A percentile compares a stretch with the other conserved stretches of the same genome.
phyloP scores from a whole-genome alignment of 345 rosid genomes.

The Anastatica hierochuntica region DNA sequence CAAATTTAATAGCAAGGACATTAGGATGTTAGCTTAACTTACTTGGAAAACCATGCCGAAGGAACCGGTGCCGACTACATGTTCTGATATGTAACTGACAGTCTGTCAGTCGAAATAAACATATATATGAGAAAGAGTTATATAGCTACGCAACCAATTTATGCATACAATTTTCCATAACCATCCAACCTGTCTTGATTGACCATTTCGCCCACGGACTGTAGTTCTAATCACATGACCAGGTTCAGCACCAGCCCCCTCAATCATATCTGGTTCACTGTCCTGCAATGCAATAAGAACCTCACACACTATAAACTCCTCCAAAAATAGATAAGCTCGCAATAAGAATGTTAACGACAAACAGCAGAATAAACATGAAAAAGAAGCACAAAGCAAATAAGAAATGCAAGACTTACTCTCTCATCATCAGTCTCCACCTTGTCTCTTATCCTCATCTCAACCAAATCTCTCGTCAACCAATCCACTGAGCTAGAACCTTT shows the following conservation, averaged over 20 bases:
- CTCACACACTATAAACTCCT: neutral
- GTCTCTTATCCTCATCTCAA: constrained; percentile 84
- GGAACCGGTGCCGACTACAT: constrained; percentile 92
- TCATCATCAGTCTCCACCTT: constrained; percentile 75
- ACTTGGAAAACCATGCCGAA: constrained; percentile 90
- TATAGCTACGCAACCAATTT: neutral
- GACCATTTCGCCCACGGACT: constrained; percentile 83
- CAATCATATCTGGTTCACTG: constrained; percentile 81
- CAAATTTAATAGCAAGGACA: neutral
- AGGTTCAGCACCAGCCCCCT: constrained; percentile 87
- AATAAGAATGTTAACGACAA: neutral
- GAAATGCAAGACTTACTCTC: constrained; percentile 45
- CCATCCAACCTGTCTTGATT: constrained; percentile 76
- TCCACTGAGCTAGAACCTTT: constrained; percentile 94
- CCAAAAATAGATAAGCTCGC: neutral
- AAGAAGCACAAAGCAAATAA: too few relatives aligned
- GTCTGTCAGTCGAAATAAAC: constrained; percentile 41
- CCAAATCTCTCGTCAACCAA: constrained; percentile 94
- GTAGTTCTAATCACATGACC: constrained; percentile 89
- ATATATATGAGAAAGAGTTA: constrained; percentile 12
- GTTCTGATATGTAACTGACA: constrained; percentile 79
- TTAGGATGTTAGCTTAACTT: constrained; percentile 20
- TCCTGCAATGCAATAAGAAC: constrained; percentile 44
- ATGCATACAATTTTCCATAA: constrained; percentile 29
- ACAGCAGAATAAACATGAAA: too few relatives aligned